Base-by-base conservation (phyloP, 106 monocot genomes). In the Chionographis japonica region DNA sequence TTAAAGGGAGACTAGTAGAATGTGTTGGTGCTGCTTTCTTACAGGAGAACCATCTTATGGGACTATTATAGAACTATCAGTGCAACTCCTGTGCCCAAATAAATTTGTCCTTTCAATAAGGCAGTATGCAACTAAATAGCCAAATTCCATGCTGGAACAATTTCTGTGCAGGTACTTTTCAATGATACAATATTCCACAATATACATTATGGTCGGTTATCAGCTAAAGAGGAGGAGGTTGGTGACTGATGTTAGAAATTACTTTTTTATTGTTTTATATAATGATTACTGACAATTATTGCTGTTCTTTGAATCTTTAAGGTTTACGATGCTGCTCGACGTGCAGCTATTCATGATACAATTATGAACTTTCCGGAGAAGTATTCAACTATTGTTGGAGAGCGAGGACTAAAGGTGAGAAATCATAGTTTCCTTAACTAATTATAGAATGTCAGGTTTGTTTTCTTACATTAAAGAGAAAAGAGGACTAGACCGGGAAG, bases 161-260 rank as follows among this genome's bases (percentile, higher is more conserved):
- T 37, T 14, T 56, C 18, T 54, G 12, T 77, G 64, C 85, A 97
- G 95, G 95, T 97, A 49, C 92, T 97, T 66, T 97, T 97, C 57
- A 97, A 97, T 63, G 92, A 97, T 62, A 97, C 95, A 12, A 89
- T 97, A 73, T 92, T 80, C 53, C 91, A 97, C 71, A 97, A 97
- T 74, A 97, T 97, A 84, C 82, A 85, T 60, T 97, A 92, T 77
- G 95, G 95, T 18, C 75, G 75, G 39, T 75, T 97, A 82, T 86
- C 95, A 51, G 95, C 95, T 55, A 86, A 84, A 36, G 84, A 86
- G 43, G 95, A 97, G 59, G 92, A 97, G 95, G 95, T 97, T 67
- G 56, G 67, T 58, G 52, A 16, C 8, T 59, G 11, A 60, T 46
- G 18, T 20, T 38, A 19, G 12, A 16, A 17, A 41, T 6, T 18